A percentile compares a stretch with the other conserved stretches of the same genome.
phyloP scores from a whole-genome alignment of 2,329 filamentous ascomycete species.

The Pezicula neosporulosa region DNA sequence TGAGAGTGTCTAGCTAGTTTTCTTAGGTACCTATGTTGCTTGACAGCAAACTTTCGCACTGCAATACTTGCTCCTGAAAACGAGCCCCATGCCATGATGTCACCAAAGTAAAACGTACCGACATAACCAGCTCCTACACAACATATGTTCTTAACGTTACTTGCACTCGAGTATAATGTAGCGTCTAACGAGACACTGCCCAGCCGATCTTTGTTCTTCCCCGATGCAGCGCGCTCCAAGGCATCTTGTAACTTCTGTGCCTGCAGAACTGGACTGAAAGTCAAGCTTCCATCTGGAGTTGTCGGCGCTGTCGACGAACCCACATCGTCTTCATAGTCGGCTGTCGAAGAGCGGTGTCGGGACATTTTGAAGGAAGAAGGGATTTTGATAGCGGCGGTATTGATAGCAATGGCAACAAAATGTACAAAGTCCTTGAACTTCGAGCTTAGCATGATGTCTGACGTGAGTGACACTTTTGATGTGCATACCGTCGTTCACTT shows the following conservation, averaged over 20 bases:
- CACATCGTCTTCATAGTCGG: slow-evolving; percentile 28
- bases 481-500: no score
- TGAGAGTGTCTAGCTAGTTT: no score
- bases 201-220: not conserved
- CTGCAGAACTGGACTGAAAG: slow-evolving; percentile 38
- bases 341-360: slow-evolving; percentile 14
- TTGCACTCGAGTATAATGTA: not conserved
- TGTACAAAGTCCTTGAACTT: no score
- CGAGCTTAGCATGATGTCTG: no score
- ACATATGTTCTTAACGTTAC: slow-evolving; percentile 56
- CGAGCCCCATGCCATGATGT: not conserved
- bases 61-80: not conserved
- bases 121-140: slow-evolving; percentile 76
- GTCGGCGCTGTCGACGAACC: slow-evolving; percentile 40
- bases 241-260: slow-evolving; percentile 22
- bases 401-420: no score
- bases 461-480: no score
- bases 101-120: slow-evolving; percentile 45
- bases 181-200: slow-evolving; percentile 5
- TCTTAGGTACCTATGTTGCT: slow-evolving; percentile 2
- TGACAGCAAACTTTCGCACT: not conserved
- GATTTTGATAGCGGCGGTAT: no score
- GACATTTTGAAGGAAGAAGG: slow-evolving; percentile 13
- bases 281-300: slow-evolving; percentile 39
- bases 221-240: slow-evolving; percentile 7